A percentile compares a stretch with the other conserved stretches of the same genome.
These are phyloP conservation scores for Spinacia oleracea DNA, from an alignment of 179 eudicot species.

Conservation along the genomic window DNA sequence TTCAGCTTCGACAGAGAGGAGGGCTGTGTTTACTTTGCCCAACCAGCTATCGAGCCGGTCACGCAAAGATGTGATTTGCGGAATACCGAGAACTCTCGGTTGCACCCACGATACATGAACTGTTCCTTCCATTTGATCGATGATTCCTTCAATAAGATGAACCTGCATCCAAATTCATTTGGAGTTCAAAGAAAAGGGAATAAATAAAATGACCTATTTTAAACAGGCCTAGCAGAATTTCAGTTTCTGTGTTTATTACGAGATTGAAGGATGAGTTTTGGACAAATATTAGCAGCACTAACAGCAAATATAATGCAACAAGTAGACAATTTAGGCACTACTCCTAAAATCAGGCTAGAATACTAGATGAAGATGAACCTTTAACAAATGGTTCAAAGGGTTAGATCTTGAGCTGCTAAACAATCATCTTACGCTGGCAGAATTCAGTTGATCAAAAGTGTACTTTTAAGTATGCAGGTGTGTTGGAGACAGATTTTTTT, in stretches of 20 bases:
- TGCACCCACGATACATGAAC: constrained; percentile 98
- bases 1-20: constrained; percentile 92
- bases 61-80: constrained; percentile 77
- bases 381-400: no score
- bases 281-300: not conserved
- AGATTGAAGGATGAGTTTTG: not conserved
- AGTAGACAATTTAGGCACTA: constrained; percentile 5
- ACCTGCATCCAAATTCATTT: constrained; percentile 49
- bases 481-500: no score
- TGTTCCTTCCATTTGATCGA: constrained; percentile 90
- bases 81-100: constrained; percentile 82
- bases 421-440: no score
- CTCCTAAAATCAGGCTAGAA: no score
- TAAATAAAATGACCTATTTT: not conserved
- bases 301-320: not conserved
- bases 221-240: not conserved
- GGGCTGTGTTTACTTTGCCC: constrained; percentile 79
- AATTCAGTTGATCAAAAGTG: no score
- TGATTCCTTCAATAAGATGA: constrained; percentile 92
- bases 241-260: not conserved
- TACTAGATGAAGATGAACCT: no score
- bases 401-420: no score
- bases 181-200: not conserved
- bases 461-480: no score
- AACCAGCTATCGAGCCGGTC: constrained; percentile 83